phyloP scores from a whole-genome alignment of 768 basidiomycete species.

The Daedalea quercina region DNA sequence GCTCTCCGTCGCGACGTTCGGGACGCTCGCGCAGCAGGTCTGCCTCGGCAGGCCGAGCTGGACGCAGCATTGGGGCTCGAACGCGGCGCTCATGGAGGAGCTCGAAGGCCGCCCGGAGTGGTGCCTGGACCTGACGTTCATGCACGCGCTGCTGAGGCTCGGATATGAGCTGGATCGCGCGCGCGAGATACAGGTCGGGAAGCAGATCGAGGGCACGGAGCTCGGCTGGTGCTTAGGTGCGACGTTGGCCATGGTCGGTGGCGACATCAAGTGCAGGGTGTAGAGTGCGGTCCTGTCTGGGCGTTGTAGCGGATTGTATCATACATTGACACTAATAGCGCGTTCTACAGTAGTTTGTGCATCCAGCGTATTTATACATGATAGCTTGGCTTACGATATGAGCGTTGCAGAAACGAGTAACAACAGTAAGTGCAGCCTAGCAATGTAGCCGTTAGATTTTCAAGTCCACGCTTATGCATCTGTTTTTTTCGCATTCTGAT shows the following conservation, averaged over 20 bases:
- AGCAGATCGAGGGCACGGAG: constrained; percentile 85
- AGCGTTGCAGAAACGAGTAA: no score
- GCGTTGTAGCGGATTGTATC: neutral
- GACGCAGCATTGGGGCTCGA: constrained; percentile 39
- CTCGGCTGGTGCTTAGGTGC: constrained; percentile 92
- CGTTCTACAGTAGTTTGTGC: no score
- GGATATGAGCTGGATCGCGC: constrained; percentile 84
- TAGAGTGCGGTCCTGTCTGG: constrained; percentile 11
- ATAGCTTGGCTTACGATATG: no score
- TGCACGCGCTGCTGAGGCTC: constrained; percentile 79
- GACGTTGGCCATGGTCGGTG: constrained; percentile 65
- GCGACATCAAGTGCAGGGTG: constrained; percentile 47
- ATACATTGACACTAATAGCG: neutral
- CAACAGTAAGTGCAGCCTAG: no score
- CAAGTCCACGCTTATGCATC: no score
- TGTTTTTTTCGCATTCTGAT: no score
- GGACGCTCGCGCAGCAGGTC: constrained; percentile 58
- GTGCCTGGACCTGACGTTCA: constrained; percentile 94
- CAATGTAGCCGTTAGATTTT: no score
- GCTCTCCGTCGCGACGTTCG: constrained; percentile 45
- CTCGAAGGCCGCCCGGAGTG: constrained; percentile 83
- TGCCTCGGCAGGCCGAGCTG: constrained; percentile 66
- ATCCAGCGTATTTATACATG: no score
- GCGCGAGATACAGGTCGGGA: constrained; percentile 71
- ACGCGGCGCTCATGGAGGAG: constrained; percentile 52